Conservation (phyloP, 176 grass and related monocot genomes). For the Avena insularis region DNA sequence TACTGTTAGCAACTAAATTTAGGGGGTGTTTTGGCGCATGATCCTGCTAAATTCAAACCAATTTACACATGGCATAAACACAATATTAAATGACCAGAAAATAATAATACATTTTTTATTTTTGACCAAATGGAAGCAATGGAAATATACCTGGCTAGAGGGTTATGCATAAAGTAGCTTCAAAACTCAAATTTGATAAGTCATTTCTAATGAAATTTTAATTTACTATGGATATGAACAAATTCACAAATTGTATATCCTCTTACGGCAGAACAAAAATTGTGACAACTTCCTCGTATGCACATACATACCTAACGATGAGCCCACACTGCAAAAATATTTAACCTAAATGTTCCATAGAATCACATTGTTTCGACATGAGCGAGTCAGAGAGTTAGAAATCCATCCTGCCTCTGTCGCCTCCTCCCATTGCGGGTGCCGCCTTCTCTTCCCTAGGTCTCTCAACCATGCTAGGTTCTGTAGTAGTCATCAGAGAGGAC, state of each 20-base stretch:
- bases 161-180: too few species aligned
- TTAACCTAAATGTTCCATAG: not conserved
- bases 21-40: too few species aligned
- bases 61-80: too few species aligned
- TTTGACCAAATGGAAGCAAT: too few species aligned
- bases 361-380: slow-evolving; percentile 40
- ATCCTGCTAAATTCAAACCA: too few species aligned
- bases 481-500: slow-evolving; percentile 77
- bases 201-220: too few species aligned
- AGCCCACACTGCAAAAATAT: slow-evolving; percentile 12
- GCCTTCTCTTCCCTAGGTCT: slow-evolving; percentile 47
- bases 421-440: slow-evolving; percentile 41
- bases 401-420: slow-evolving; percentile 55
- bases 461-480: slow-evolving; percentile 73
- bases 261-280: not conserved
- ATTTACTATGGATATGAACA: too few species aligned
- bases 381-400: slow-evolving; percentile 39
- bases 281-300: not conserved
- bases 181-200: too few species aligned
- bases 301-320: not conserved
- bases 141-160: too few species aligned
- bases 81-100: too few species aligned
- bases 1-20: too few species aligned
- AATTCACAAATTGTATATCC: not conserved
- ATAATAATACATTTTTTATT: too few species aligned